These are phyloP conservation scores for Geotrichum histeridarum DNA, from an alignment of 1,139 yeast species.

Conservation along the genomic window DNA sequence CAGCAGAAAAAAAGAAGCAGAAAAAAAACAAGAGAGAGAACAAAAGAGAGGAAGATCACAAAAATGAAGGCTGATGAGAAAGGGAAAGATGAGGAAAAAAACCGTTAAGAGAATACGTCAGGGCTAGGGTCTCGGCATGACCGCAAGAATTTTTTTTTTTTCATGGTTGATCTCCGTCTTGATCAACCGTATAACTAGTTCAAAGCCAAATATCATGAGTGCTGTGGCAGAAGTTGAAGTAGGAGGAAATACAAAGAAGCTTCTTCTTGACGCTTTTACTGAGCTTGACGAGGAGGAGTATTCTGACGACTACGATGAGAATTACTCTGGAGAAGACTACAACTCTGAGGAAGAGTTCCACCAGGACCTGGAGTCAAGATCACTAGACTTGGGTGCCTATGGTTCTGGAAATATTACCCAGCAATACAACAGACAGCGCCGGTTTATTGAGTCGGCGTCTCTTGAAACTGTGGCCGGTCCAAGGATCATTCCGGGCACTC, in stretches of 20 bases:
- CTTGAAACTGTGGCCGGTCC: neutral
- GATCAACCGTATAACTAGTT: too few species aligned
- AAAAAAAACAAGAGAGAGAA: too few species aligned
- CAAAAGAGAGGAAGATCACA: too few species aligned
- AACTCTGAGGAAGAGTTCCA: slow-evolving; percentile 17
- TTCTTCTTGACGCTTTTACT: slow-evolving; percentile 6
- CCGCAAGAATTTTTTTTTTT: neutral
- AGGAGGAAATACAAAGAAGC: slow-evolving; percentile 1
- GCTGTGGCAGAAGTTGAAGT: slow-evolving; percentile 1
- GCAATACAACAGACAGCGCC: slow-evolving; percentile 25
- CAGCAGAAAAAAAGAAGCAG: too few species aligned
- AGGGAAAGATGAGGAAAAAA: too few species aligned
- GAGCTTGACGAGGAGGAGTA: slow-evolving; percentile 7
- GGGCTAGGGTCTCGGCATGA: too few species aligned
- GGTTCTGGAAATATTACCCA: slow-evolving; percentile 26
- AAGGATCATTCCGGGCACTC: neutral
- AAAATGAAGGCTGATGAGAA: too few species aligned
- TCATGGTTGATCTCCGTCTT: neutral
- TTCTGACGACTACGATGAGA: slow-evolving; percentile 10
- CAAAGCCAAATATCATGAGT: neutral
- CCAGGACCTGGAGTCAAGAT: slow-evolving; percentile 15
- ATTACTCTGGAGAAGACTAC: slow-evolving; percentile 13
- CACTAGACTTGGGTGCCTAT: slow-evolving; percentile 18
- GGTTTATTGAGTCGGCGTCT: slow-evolving; percentile 15
- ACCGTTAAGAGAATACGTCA: too few species aligned